Evolutionary conservation across 768 basidiomycete species (phyloP), one percentile per base, ranked within the genome.

Genomic region (Lentinula edodes): DNA sequence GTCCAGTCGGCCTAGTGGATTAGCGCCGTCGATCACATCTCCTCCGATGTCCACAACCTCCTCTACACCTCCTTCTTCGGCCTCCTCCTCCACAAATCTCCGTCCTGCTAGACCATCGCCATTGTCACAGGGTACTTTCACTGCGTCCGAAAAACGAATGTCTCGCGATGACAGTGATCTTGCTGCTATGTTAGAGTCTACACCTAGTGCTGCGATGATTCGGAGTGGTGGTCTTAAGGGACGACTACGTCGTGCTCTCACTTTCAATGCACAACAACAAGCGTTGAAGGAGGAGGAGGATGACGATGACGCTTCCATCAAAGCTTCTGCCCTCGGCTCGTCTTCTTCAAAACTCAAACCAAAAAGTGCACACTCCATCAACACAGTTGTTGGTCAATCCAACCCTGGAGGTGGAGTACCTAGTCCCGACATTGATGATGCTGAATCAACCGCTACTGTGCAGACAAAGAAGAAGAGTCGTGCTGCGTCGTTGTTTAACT

Each of bases 401-500:
- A 65, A 62, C 34, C 63, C 62, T n/a, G 65, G 66, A 61, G 63
- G 66, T 54, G 66, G 64, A 59, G 43, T 66, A 60, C 68, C 66
- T 53, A 68, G 67, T 53, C 66, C 73, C 34, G 74, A 70, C 38
- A 70, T 60, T n/a, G 79, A 78, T 65, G 82, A 78, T 70, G 76
- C 68, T 57, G 73, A 71, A 32, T 76, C 75, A 18, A 75, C 77
- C 10, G 72, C 78, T 50, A 82, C 82, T 1, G 76, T 77, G 0
- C 81, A 79, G 46, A 75, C 78, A 8, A 91, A 90, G 80, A 91
- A 90, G 75, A 84, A 84, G 70, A 82, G 84, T 46, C 86, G 88
- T 16, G 87, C 86, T 0, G 84, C 87, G 46, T 81, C 86, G 20
- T 71, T 98, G 65, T 95, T 98, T 81, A 97, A 94, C 73, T 85